Evolutionary conservation across 2,329 filamentous ascomycete species (phyloP), one percentile per base, ranked within the genome.

Genomic region (Phialocephala sp.): DNA sequence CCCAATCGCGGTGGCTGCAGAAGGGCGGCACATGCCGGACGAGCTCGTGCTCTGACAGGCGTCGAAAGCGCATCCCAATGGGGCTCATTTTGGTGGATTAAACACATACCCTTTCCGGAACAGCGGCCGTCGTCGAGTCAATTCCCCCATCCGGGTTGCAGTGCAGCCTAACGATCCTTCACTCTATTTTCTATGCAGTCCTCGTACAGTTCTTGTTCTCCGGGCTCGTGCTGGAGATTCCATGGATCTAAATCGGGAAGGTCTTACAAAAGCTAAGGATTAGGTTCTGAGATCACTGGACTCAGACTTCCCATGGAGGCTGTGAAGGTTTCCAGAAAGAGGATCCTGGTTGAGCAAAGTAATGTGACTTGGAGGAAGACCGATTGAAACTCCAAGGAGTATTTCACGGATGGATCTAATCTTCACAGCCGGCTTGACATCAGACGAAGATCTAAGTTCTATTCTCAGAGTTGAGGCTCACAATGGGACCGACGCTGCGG

Each of bases 221-320:
- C 43, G 43, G 43, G n/a, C 43, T 8, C 3, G 24, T 8, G 20
- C 9, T 52, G 47, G 47, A 52, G 5, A 5, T 4, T 52, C 47
- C 47, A 52, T 24, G 47, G 24, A 32, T 24, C 20, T 52, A 52
- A 24, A 24, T 32, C 9, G 22, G 24, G 47, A 52, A 52, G 20
- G 20, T 52, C 22, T 8, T 32, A 24, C 47, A 52, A 32, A 15
- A 12, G n/a, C 24, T 24, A 32, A 27, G 47, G 47, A 52, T 52
- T 52, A 52, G 47, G 47, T 52, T 52, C 47, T 52, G 47, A 52
- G 47, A 52, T 52, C 47, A 52, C 47, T 24, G 47, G 47, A 32
- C 9, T 12, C 18, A 8, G 47, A 8, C 9, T 27, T 52, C 20
- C 20, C 9, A 52, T 3, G 9, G 47, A 8, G 47, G 47, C 47